A percentile compares a stretch with the other conserved stretches of the same genome.
Evolutionary conservation across 176 grass and related monocot species (phyloP).

Genomic region (Rhipidocladum racemiflorum): DNA sequence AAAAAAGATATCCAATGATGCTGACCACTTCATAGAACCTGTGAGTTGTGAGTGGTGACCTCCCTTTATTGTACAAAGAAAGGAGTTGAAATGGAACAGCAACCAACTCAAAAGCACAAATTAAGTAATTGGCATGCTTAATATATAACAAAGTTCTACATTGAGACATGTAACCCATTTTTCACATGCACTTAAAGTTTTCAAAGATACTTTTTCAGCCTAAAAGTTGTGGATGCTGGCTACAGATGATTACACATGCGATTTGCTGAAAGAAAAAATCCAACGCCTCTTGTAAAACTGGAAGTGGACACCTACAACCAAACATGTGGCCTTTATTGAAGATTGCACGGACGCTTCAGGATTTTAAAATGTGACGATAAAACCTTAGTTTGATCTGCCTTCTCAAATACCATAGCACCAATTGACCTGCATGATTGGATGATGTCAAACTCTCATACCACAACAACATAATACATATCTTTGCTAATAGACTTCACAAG

Average conservation of each 20-base stretch:
- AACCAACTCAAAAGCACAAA: background rate
- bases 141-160: conserved; percentile 16
- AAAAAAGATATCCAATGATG: background rate
- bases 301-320: background rate
- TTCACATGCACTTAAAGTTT: background rate
- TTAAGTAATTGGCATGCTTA: background rate
- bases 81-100: background rate
- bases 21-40: background rate
- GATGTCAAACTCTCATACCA: too few species aligned
- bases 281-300: conserved; percentile 12
- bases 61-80: background rate
- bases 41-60: background rate
- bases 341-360: too few species aligned
- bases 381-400: too few species aligned
- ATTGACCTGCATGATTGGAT: too few species aligned
- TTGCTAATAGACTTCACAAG: too few species aligned
- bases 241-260: conserved; percentile 10
- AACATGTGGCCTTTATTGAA: too few species aligned
- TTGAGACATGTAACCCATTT: background rate
- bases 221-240: conserved; percentile 20
- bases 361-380: too few species aligned
- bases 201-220: background rate
- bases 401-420: too few species aligned
- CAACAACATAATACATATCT: too few species aligned
- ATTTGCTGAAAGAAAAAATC: background rate